These are phyloP conservation scores for Cerrena zonata DNA, from an alignment of 1,284 basidiomycete species.

Conservation along the genomic window DNA sequence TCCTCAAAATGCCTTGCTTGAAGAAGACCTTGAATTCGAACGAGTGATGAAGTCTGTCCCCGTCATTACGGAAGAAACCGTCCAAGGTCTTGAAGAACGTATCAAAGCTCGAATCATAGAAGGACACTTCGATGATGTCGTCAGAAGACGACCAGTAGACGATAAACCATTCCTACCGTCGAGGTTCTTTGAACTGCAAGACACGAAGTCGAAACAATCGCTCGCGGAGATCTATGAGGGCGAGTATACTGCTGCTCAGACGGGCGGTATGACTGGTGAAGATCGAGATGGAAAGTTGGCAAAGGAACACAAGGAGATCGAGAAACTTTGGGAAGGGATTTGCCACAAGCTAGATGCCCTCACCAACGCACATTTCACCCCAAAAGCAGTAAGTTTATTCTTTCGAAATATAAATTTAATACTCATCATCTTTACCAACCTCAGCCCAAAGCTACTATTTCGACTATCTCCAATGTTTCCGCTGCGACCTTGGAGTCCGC, in stretches of 20 bases:
- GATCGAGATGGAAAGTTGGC: constrained; percentile 85
- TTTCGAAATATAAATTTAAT: background rate
- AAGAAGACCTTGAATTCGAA: constrained; percentile 95
- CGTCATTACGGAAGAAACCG: constrained; percentile 84
- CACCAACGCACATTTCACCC: constrained; percentile 92
- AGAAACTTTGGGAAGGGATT: constrained; percentile 78
- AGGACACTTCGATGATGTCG: constrained; percentile 85
- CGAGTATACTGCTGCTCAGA: constrained; percentile 71
- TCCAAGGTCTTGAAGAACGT: constrained; percentile 79
- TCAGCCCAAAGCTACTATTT: constrained; percentile 86
- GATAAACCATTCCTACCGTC: constrained; percentile 89
- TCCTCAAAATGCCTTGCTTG: constrained; percentile 87
- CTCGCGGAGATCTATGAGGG: constrained; percentile 96
- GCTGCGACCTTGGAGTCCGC: constrained; percentile 87
- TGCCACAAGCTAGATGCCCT: constrained; percentile 89
- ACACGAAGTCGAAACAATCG: constrained; percentile 81
- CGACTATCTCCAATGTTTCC: constrained; percentile 80
- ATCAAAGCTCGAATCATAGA: constrained; percentile 91
- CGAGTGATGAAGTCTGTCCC: constrained; percentile 83
- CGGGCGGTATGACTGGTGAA: constrained; percentile 52
- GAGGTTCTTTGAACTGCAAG: constrained; percentile 83
- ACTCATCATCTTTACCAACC: constrained; percentile 8
- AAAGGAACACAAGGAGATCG: constrained; percentile 86
- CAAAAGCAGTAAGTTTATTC: constrained; percentile 69
- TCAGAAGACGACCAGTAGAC: constrained; percentile 72